phyloP scores from a whole-genome alignment of 148 eudicot genomes.

The Pouteria glomerata region DNA sequence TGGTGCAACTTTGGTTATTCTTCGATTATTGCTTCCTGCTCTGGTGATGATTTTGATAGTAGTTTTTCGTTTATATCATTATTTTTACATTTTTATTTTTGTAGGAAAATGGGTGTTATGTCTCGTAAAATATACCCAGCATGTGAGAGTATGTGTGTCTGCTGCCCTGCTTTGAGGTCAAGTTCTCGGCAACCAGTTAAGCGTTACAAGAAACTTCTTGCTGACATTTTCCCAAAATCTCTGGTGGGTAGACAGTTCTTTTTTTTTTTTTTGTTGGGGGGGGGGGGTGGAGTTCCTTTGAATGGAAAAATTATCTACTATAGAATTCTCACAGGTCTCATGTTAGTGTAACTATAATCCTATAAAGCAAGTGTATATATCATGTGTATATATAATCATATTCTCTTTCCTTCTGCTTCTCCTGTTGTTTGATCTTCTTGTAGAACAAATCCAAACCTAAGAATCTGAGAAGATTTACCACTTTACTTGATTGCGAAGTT shows the following conservation, averaged over 20 bases:
- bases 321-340: background rate
- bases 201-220: constrained; percentile 88
- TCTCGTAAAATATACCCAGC: constrained; percentile 90
- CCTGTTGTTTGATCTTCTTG: too few relatives aligned
- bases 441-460: too few relatives aligned
- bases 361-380: constrained; percentile 30
- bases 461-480: background rate
- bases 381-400: constrained; percentile 35
- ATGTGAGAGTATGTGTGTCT: constrained; percentile 86
- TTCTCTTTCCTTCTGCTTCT: background rate
- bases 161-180: constrained; percentile 93
- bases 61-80: background rate
- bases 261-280: constrained; percentile 14
- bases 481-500: background rate
- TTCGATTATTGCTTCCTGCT: background rate
- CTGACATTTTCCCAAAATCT: constrained; percentile 89
- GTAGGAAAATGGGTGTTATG: constrained; percentile 71
- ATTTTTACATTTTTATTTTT: background rate
- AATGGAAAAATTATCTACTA: background rate
- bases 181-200: constrained; percentile 89
- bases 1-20: background rate
- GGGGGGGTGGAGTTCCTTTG: too few relatives aligned
- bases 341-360: background rate
- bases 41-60: background rate
- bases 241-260: constrained; percentile 42